phyloP scores from a whole-genome alignment of 805 yeast genomes.

The Sugiyamaella chiloensis region DNA sequence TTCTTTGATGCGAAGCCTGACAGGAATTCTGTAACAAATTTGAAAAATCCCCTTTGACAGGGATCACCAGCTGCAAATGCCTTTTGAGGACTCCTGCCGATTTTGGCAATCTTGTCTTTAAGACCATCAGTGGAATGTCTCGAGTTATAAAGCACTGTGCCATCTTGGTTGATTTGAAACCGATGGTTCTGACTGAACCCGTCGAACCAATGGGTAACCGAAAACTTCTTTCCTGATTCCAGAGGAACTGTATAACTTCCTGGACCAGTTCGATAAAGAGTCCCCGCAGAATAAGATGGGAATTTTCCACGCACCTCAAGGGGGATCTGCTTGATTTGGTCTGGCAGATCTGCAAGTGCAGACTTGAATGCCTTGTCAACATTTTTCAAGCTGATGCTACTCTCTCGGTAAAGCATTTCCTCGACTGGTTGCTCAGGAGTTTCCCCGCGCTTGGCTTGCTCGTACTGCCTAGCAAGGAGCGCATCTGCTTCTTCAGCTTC shows the following conservation, averaged over 20 bases:
- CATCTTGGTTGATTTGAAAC: background rate
- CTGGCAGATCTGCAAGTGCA: slow-evolving; percentile 1
- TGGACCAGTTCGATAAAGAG: background rate
- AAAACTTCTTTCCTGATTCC: background rate
- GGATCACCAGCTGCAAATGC: slow-evolving; percentile 2
- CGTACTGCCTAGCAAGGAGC: no score
- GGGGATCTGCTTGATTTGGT: background rate
- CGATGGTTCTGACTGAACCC: slow-evolving; percentile 2
- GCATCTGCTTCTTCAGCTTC: no score
- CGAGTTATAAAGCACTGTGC: background rate
- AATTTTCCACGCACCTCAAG: background rate
- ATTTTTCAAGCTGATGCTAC: no score
- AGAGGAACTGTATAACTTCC: background rate
- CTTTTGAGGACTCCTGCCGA: background rate
- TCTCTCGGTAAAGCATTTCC: no score
- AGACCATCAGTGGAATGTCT: slow-evolving; percentile 1
- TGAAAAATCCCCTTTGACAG: background rate
- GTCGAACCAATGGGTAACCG: slow-evolving; percentile 3
- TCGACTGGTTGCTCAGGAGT: no score
- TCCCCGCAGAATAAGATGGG: background rate
- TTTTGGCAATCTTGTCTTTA: background rate
- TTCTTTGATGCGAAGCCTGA: background rate
- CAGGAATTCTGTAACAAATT: background rate
- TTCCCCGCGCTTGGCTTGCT: no score
- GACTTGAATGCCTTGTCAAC: no score